Evolutionary conservation across 1,139 yeast species (phyloP), one percentile per base, ranked within the genome.

Genomic region (Pichiaceae sp.): DNA sequence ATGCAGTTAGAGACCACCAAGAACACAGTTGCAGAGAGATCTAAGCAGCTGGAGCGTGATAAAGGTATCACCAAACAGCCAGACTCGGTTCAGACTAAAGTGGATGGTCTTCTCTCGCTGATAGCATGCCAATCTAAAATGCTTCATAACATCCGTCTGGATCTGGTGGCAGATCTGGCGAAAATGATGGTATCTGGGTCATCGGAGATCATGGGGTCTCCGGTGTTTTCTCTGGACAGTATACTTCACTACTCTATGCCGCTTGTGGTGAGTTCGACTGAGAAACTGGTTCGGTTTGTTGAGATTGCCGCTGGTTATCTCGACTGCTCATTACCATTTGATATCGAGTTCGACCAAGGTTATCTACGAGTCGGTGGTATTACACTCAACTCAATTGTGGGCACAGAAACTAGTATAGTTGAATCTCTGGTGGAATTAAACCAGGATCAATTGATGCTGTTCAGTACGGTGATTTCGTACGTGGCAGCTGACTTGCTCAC

Each of bases 391-490:
- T n/a, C n/a, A n/a, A n/a, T n/a, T n/a, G n/a, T n/a, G n/a, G n/a
- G n/a, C n/a, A n/a, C n/a, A n/a, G n/a, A n/a, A n/a, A n/a, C n/a
- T n/a, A n/a, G n/a, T n/a, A n/a, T n/a, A n/a, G 23, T 40, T 1
- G 42, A 33, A 12, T 31, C 42, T 17, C 29, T 48, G 3, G 17
- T 43, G 2, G 52, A 48, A 21, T 19, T 35, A 23, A 41, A 25
- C 15, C 36, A 32, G 9, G 19, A 29, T 2, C 48, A 46, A 20
- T 28, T 49, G 17, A 33, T 17, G 6, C 32, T 35, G 9, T 39
- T 52, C 4, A 38, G 50, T 26, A 28, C 32, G 4, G 48, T 47
- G 3, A 33, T 52, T 3, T 42, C 53, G 2, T 33, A 52, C 18
- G 23, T 52, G 20, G 29, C 49, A 4, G 18, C 46, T 4, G 42